A percentile compares a stretch with the other conserved stretches of the same genome.
Evolutionary conservation across 768 basidiomycete species (phyloP).

Genomic region (Infundibulicybe gibba): DNA sequence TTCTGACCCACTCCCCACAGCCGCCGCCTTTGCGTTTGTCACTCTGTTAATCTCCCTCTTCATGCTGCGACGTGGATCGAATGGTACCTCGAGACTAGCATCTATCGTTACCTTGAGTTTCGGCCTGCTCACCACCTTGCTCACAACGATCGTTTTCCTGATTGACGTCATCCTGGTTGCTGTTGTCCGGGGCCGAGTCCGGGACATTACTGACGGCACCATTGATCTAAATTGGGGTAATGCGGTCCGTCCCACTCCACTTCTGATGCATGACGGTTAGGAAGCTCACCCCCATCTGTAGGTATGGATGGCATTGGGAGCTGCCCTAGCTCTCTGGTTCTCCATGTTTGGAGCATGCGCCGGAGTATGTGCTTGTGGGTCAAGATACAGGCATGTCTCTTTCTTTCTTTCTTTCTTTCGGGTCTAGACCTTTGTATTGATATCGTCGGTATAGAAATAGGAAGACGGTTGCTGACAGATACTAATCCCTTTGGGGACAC

Average conservation of each 20-base stretch:
- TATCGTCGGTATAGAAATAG: too few relatives aligned
- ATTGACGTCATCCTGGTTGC: slow-evolving; percentile 50
- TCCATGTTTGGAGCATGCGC: slow-evolving; percentile 32
- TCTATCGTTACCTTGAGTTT: slow-evolving; percentile 34
- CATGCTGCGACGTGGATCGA: slow-evolving; percentile 34
- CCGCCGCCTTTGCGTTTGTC: slow-evolving; percentile 46
- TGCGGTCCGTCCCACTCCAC: slow-evolving; percentile 29
- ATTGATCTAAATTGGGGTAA: slow-evolving; percentile 46
- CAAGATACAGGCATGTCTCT: slow-evolving; percentile 10
- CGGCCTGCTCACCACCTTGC: slow-evolving; percentile 34
- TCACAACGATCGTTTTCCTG: slow-evolving; percentile 48
- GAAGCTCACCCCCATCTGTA: slow-evolving; percentile 12
- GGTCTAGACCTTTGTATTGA: too few relatives aligned
- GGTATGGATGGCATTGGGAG: slow-evolving; percentile 55
- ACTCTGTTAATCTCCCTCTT: slow-evolving; percentile 45
- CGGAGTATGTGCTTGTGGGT: slow-evolving; percentile 26
- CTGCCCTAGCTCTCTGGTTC: slow-evolving; percentile 45
- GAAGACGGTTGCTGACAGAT: too few relatives aligned
- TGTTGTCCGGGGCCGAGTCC: slow-evolving; percentile 36
- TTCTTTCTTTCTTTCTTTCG: neutral
- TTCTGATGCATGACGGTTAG: neutral
- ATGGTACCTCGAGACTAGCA: slow-evolving; percentile 30
- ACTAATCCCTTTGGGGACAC: too few relatives aligned
- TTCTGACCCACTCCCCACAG: slow-evolving; percentile 19
- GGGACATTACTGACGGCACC: slow-evolving; percentile 34